Evolutionary conservation across 768 basidiomycete genomes (phyloP).

Genomic region (Infundibulicybe gibba): DNA sequence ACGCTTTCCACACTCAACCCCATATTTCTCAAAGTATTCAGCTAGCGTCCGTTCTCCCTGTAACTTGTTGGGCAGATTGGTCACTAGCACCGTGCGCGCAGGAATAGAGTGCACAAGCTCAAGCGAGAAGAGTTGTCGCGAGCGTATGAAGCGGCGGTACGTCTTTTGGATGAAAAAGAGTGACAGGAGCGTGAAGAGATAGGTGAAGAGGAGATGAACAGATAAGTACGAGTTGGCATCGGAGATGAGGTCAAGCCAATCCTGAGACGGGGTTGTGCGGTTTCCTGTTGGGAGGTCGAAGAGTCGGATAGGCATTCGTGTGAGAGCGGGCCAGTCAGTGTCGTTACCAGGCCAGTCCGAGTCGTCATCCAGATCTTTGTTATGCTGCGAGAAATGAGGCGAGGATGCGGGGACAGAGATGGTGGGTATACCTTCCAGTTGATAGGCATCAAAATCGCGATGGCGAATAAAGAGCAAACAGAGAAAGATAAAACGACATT

Average conservation of each 20-base stretch:
- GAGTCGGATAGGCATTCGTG: constrained; percentile 10
- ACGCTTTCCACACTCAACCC: constrained; percentile 89
- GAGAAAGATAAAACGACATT: constrained; percentile 93
- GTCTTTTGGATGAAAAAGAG: constrained; percentile 87
- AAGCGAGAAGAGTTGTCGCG: constrained; percentile 90
- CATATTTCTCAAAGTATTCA: constrained; percentile 92
- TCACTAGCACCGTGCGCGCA: constrained; percentile 88
- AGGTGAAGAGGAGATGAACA: constrained; percentile 89
- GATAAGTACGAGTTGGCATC: constrained; percentile 89
- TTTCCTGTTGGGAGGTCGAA: constrained; percentile 22
- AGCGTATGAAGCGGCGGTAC: constrained; percentile 83
- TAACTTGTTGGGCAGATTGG: constrained; percentile 79
- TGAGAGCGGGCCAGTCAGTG: constrained; percentile 42
- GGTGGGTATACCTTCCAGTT: constrained; percentile 75
- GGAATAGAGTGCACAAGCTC: constrained; percentile 95
- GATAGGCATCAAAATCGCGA: constrained; percentile 88
- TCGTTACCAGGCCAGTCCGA: constrained; percentile 40
- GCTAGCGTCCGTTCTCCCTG: constrained; percentile 83
- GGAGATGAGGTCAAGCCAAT: constrained; percentile 88
- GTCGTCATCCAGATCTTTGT: constrained; percentile 65
- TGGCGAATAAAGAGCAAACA: constrained; percentile 77
- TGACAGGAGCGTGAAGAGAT: constrained; percentile 85
- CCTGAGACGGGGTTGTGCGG: constrained; percentile 32
- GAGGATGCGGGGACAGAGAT: constrained; percentile 1
- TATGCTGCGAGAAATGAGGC: constrained; percentile 45